A percentile compares a stretch with the other conserved stretches of the same genome.
Evolutionary conservation across 768 basidiomycete genomes (phyloP).

Genomic region (Boletus rubroflammeus): DNA sequence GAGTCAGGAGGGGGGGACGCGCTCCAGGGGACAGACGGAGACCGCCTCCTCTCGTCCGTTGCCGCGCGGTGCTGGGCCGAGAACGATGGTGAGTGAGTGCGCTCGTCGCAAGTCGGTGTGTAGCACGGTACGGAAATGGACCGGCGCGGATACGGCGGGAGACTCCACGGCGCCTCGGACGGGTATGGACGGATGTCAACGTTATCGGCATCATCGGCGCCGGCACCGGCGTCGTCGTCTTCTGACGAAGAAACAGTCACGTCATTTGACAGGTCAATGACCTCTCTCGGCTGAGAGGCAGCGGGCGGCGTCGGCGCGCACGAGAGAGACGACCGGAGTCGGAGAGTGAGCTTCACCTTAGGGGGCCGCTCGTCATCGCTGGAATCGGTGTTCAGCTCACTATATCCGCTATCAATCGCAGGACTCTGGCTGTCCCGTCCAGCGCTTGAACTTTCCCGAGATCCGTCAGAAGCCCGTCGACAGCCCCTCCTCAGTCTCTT

Average conservation of each 20-base stretch:
- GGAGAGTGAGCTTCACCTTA: constrained; percentile 69
- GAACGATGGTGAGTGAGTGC: constrained; percentile 30
- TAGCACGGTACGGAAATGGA: constrained; percentile 57
- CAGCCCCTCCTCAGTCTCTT: constrained; percentile 38
- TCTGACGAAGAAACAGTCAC: constrained; percentile 36
- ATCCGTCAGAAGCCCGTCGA: constrained; percentile 21
- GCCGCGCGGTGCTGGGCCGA: constrained; percentile 20
- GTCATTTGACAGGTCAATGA: constrained; percentile 44
- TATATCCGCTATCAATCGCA: constrained; percentile 25
- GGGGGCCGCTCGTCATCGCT: constrained; percentile 41
- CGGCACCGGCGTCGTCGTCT: constrained; percentile 27
- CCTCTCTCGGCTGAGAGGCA: constrained; percentile 19
- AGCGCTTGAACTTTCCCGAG: constrained; percentile 4
- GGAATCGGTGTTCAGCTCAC: constrained; percentile 19
- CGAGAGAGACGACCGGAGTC: constrained; percentile 45
- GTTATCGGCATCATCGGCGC: constrained; percentile 21
- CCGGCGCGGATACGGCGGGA: constrained; percentile 55
- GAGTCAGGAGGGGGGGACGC: constrained; percentile 73
- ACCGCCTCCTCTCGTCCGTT: constrained; percentile 41
- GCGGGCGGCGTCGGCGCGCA: constrained; percentile 16
- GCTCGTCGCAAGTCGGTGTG: constrained; percentile 43
- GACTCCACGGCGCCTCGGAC: constrained; percentile 43
- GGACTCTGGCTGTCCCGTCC: constrained; percentile 22
- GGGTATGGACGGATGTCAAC: constrained; percentile 16
- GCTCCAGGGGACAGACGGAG: constrained; percentile 55